Evolutionary conservation across 2,329 filamentous ascomycete species (phyloP), one percentile per base, ranked within the genome.

Genomic region (Westerdykella ornata): DNA sequence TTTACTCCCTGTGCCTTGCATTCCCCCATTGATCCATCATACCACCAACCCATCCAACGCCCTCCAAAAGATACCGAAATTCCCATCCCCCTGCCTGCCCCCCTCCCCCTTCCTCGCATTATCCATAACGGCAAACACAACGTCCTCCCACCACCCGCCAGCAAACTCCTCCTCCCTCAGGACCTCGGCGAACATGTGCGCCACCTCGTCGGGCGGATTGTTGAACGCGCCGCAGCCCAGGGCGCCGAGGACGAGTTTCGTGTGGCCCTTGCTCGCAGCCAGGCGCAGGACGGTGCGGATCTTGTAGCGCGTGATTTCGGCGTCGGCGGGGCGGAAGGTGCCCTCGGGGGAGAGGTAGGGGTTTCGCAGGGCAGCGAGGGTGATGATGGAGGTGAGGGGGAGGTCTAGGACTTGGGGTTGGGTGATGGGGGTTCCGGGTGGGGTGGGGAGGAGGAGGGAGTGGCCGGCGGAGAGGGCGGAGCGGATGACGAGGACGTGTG

Each of bases 161-260:
- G 62, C 52, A 48, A 84, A 84, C 64, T 86, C 81, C 0, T 46
- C 29, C 55, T 85, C 80, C 20, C 56, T 43, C 41, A 85, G 64
- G 26, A 84, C 79, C 52, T 80, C 74, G 19, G 68, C 57, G 72
- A 81, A 87, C 50, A 80, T 81, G 26, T 65, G 44, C 2, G 77
- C 81, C n/a, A 86, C 76, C 46, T 80, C 78, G 22, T 67, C 62
- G 0, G 71, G 70, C 7, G 83, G 83, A 56, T 85, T 84, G 0
- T 51, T 52, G 57, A 84, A 85, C 0, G 75, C 80, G 3, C 82
- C 83, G 51, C 82, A 87, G 0, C 83, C 83, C 37, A 87, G 56
- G 0, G 83, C 82, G 0, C 83, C 82, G 1, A 88, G 68, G 4
- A 87, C 77, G 7, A 87, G 62, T 49, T 73, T 68, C 16, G 72